Conservation (phyloP, 371 early-diverging fungal genomes). For the Dichotomocladium elegans region DNA sequence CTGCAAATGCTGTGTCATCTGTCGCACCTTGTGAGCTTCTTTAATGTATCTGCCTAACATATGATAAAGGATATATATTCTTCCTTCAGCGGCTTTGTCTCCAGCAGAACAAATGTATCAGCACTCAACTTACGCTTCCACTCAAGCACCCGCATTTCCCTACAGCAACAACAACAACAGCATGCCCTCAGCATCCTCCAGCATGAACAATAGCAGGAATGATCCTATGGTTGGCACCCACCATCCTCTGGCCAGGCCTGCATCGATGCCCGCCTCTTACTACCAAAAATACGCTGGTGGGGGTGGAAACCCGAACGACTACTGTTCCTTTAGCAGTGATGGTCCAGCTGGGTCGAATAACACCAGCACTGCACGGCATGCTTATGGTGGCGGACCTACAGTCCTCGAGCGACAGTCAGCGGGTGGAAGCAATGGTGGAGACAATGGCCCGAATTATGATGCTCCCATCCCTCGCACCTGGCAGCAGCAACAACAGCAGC, state of each 20-base stretch:
- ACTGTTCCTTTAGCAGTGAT: not conserved
- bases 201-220: conserved; percentile 2
- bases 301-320: not conserved
- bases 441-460: conserved; percentile 3
- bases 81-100: too few relatives aligned
- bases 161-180: conserved; percentile 4
- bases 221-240: conserved; percentile 8
- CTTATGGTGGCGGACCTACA: not conserved
- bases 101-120: conserved; percentile 8
- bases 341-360: not conserved
- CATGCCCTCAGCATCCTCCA: not conserved
- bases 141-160: conserved; percentile 8
- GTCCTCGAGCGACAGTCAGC: too few relatives aligned
- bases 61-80: too few relatives aligned
- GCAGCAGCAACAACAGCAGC: conserved; percentile 4
- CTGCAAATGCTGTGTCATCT: too few relatives aligned
- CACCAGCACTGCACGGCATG: not conserved
- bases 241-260: conserved; percentile 12
- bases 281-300: conserved; percentile 8
- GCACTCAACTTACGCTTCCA: conserved; percentile 13
- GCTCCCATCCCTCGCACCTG: conserved; percentile 2
- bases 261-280: conserved; percentile 15
- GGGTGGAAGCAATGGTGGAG: not conserved
- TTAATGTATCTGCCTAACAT: too few relatives aligned
- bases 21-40: too few relatives aligned